Base-by-base conservation (phyloP, 1,284 basidiomycete species). In the Marasmius oreades region DNA sequence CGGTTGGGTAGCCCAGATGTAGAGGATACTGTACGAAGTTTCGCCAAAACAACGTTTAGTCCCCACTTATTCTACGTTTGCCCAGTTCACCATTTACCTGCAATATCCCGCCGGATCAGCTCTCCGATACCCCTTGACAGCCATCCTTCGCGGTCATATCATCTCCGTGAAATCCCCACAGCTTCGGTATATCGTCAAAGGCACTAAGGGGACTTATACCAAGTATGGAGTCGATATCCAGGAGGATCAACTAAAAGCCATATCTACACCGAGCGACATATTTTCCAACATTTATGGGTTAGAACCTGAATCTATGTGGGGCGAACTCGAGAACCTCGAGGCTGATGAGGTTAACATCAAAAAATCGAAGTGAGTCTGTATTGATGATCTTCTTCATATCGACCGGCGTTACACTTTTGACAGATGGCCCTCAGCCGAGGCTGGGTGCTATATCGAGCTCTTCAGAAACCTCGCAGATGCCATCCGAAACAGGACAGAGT, bases 171-270 rank as follows among this genome's bases (percentile, higher is more conserved):
- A 82, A 39, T 71, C 78, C 1, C 75, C 73, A 1, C 92, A 93
- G 67, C 70, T 86, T 22, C 84, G 92, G 23, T 95, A 84, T 70
- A 68, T 82, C 51, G 81, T 86, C 55, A 80, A 84, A 45, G 89
- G 92, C 18, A 84, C 82, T 22, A 78, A 79, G 60, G 93, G 89
- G 31, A 81, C 83, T 2, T 94, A 81, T 69, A 73, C 79, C 59
- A 95, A 95, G 70, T 82, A 78, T 64, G 91, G 90, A 1, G 69
- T 92, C 42, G 92, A 94, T 68, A 73, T 84, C 2, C 92, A 94
- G 67, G 92, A 93, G 70, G 84, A 84, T 58, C 81, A 85, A 57
- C 76, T 88, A 44, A 84, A 80, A 65, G 75, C 67, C 3, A 82
- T 88, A 55, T 64, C 77, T 10, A 65, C 70, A 10, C 79, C 81